These are phyloP conservation scores for Paecilomyces sp. DNA, from an alignment of 2,329 filamentous ascomycete species.

Conservation along the genomic window DNA sequence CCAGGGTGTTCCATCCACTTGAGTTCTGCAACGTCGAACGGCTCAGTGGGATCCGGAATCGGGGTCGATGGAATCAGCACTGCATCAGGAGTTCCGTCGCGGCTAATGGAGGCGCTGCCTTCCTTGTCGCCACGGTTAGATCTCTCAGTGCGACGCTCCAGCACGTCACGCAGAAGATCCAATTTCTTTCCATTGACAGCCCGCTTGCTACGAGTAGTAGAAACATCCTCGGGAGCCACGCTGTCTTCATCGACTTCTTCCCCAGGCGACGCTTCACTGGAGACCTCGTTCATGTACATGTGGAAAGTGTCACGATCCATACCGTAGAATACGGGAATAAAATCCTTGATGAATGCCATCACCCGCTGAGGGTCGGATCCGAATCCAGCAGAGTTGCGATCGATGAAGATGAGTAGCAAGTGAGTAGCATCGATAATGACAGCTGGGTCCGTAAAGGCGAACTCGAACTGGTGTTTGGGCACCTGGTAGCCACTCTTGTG, in stretches of 20 bases:
- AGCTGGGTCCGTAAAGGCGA: constrained; percentile 64
- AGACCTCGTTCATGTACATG: constrained; percentile 60
- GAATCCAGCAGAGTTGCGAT: constrained; percentile 44
- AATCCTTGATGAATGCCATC: constrained; percentile 67
- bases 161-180: constrained; percentile 71
- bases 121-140: constrained; percentile 67
- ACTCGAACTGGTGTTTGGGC: constrained; percentile 66
- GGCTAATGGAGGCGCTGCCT: constrained; percentile 70
- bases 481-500: constrained; percentile 55
- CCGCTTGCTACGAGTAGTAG: constrained; percentile 61
- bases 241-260: constrained; percentile 73
- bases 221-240: constrained; percentile 57
- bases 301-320: constrained; percentile 63
- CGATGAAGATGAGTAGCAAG: constrained; percentile 41
- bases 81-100: constrained; percentile 81
- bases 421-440: constrained; percentile 51
- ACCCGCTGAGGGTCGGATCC: constrained; percentile 63
- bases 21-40: constrained; percentile 40
- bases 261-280: constrained; percentile 65
- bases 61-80: constrained; percentile 31
- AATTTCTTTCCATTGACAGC: constrained; percentile 62
- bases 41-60: constrained; percentile 48
- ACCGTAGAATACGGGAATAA: constrained; percentile 70
- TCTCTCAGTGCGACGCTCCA: constrained; percentile 70
- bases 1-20: constrained; percentile 56